These are phyloP conservation scores for Lichenothelia convexa DNA, from an alignment of 495 filamentous ascomycete genomes.

Conservation along the genomic window DNA sequence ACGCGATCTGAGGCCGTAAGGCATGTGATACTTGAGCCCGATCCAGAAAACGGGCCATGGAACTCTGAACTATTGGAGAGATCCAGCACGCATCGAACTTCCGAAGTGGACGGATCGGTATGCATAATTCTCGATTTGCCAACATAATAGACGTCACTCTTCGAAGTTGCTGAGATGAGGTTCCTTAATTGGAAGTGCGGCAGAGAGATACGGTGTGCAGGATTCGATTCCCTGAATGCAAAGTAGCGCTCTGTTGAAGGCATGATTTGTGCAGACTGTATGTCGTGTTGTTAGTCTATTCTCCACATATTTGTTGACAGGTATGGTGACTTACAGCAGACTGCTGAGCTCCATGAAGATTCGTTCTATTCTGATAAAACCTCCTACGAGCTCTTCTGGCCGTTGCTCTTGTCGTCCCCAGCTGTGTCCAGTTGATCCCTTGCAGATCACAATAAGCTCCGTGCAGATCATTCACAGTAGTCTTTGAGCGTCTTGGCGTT, in stretches of 20 bases:
- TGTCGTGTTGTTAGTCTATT: too few relatives aligned
- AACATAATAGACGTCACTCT: slow-evolving; percentile 63
- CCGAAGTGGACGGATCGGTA: slow-evolving; percentile 28
- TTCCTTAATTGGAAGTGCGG: slow-evolving; percentile 86
- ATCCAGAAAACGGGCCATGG: slow-evolving; percentile 15
- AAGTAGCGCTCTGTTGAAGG: background rate
- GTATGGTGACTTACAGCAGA: too few relatives aligned
- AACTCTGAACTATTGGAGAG: slow-evolving; percentile 21
- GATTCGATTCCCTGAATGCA: slow-evolving; percentile 51
- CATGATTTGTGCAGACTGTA: background rate
- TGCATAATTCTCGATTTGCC: slow-evolving; percentile 36
- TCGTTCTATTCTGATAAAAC: background rate
- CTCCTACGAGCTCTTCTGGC: slow-evolving; percentile 22
- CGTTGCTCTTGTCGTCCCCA: slow-evolving; percentile 41
- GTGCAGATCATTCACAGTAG: slow-evolving; percentile 32
- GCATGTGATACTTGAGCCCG: slow-evolving; percentile 58
- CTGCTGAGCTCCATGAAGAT: background rate
- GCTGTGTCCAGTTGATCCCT: slow-evolving; percentile 53
- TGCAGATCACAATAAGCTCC: slow-evolving; percentile 54
- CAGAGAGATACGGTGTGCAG: slow-evolving; percentile 41
- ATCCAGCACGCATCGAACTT: slow-evolving; percentile 33
- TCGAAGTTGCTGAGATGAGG: slow-evolving; percentile 52
- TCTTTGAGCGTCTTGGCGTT: too few relatives aligned
- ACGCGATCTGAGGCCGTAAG: slow-evolving; percentile 47
- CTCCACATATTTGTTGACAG: too few relatives aligned